Conservation (phyloP, 768 basidiomycete genomes). For the Serendipita vermifera region DNA sequence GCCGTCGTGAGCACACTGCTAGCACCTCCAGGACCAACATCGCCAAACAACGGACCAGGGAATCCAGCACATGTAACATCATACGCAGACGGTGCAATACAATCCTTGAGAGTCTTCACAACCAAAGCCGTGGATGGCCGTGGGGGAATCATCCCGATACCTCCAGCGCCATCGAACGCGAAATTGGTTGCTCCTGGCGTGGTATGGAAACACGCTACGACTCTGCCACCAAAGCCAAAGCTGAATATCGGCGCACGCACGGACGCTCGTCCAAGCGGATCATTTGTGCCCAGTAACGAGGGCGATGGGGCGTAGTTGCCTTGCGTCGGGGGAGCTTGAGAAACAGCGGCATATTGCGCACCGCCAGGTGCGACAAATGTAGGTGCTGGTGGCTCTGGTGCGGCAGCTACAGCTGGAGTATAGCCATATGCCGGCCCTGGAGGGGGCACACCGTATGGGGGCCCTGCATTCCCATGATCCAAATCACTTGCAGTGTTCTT, state of each 20-base stretch:
- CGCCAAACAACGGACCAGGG: slow-evolving; percentile 80
- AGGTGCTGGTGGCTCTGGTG: not conserved
- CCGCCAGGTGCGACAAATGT: too few species aligned
- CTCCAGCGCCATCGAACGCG: slow-evolving; percentile 71
- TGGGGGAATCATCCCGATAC: slow-evolving; percentile 45
- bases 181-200: slow-evolving; percentile 47
- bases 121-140: slow-evolving; percentile 56
- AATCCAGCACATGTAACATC: slow-evolving; percentile 44
- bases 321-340: slow-evolving; percentile 27
- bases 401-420: not conserved
- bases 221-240: slow-evolving; percentile 88
- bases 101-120: slow-evolving; percentile 50
- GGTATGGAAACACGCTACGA: slow-evolving; percentile 80
- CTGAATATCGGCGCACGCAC: slow-evolving; percentile 66
- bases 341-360: slow-evolving; percentile 13
- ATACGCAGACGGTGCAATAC: slow-evolving; percentile 56
- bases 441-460: not conserved
- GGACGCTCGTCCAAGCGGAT: slow-evolving; percentile 62
- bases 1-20: slow-evolving; percentile 54
- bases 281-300: slow-evolving; percentile 67
- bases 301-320: slow-evolving; percentile 73
- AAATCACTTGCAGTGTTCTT: not conserved
- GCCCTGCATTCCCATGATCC: not conserved
- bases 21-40: slow-evolving; percentile 43
- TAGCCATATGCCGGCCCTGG: not conserved